Evolutionary conservation across 2,329 filamentous ascomycete species (phyloP), one percentile per base, ranked within the genome.

Genomic region (Aspergillus clavatus): DNA sequence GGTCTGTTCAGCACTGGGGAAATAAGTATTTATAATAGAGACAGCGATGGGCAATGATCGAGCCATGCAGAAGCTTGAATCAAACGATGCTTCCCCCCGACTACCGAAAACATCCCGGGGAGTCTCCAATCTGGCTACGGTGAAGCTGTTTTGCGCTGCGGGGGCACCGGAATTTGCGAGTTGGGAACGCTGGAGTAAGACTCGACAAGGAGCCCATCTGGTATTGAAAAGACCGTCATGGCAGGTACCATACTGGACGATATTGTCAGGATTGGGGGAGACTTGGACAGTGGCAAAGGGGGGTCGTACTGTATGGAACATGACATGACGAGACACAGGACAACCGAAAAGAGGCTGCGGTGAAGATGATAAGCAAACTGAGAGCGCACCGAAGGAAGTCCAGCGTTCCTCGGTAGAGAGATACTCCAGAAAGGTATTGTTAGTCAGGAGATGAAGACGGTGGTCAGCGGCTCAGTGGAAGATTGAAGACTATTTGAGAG

Each of bases 301-400:
- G 19, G 37, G 39, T 21, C 0, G 36, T 57, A 50, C 44, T 27
- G 44, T 52, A 48, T 23, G 16, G 12, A 26, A 51, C 42, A 23
- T 7, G 22, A 51, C 45, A 14, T 8, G 35, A 43, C 45, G 12
- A 7, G 35, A 43, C 47, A 26, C 27, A 43, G 38, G 16, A 12
- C 12, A 42, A 46, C 62, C 62, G 43, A 61, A 65, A 64, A 56
- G 55, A 63, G 63, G 40, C 54, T 65, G 59, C 63, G 63, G 63
- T 66, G 63, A 66, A 57, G 46, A 14, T n/a, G 29, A 4, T 38
- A 16, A 29, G 38, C 36, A 12, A 21, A 39, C n/a, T n/a, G n/a
- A n/a, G n/a, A n/a, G n/a, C n/a, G n/a, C n/a, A n/a, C n/a, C n/a
- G n/a, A n/a, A n/a, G n/a, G n/a, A n/a, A n/a, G n/a, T n/a, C n/a